phyloP scores from a whole-genome alignment of 2,329 filamentous ascomycete species.

The Sordariomycetes sp. region DNA sequence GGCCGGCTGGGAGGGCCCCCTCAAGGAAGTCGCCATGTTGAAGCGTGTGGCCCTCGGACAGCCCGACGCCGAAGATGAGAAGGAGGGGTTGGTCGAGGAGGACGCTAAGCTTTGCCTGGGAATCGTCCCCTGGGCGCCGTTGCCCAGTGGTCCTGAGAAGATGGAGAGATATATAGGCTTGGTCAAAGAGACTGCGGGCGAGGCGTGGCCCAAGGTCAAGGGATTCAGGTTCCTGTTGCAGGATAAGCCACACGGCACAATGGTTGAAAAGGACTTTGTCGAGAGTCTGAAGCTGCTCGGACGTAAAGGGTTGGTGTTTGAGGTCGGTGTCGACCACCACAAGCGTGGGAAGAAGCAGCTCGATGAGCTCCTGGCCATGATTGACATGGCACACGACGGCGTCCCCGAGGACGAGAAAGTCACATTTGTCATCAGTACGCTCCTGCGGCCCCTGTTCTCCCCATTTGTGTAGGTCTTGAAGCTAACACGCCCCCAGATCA shows the following conservation, averaged over 20 bases:
- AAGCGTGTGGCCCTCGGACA: slow-evolving; percentile 54
- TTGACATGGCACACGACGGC: slow-evolving; percentile 54
- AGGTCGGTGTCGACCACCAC: slow-evolving; percentile 75
- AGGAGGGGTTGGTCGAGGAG: slow-evolving; percentile 46
- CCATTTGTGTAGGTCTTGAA: neutral
- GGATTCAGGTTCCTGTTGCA: slow-evolving; percentile 82
- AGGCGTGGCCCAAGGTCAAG: slow-evolving; percentile 57
- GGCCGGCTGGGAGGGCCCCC: slow-evolving; percentile 54
- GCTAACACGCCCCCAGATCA: slow-evolving; percentile 50
- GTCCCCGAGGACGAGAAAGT: slow-evolving; percentile 51
- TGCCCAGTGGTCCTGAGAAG: slow-evolving; percentile 52
- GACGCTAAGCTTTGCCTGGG: slow-evolving; percentile 50
- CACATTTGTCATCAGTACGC: slow-evolving; percentile 61
- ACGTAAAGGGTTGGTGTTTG: slow-evolving; percentile 59
- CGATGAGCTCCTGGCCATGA: slow-evolving; percentile 62
- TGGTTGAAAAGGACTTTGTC: slow-evolving; percentile 55
- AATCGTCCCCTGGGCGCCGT: slow-evolving; percentile 78
- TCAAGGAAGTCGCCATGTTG: slow-evolving; percentile 65
- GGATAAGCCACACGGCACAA: slow-evolving; percentile 58
- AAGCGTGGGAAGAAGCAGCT: slow-evolving; percentile 67
- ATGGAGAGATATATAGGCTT: slow-evolving; percentile 57
- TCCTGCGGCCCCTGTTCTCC: neutral
- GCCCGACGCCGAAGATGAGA: slow-evolving; percentile 42
- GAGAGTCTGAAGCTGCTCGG: slow-evolving; percentile 58
- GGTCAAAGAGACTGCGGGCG: slow-evolving; percentile 53